Conservation (phyloP, 1,284 basidiomycete genomes). For the Clitocybe nebularis region DNA sequence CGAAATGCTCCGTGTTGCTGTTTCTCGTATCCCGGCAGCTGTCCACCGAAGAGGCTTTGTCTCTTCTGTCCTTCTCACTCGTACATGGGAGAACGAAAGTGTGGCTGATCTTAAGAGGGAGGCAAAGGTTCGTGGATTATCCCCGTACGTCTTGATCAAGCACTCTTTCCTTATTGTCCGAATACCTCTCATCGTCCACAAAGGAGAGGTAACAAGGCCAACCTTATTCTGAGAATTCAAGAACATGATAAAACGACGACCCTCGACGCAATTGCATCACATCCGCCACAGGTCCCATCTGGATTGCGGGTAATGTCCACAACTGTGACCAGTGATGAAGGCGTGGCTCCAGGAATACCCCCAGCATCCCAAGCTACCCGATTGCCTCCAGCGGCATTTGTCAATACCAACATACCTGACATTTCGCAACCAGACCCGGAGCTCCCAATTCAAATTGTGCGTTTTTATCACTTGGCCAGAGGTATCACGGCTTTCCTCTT, state of each 20-base stretch:
- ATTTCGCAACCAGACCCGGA: slow-evolving; percentile 40
- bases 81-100: slow-evolving; percentile 62
- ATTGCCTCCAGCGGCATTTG: slow-evolving; percentile 24
- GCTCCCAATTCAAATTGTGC: slow-evolving; percentile 54
- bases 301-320: slow-evolving; percentile 31
- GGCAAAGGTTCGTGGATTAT: slow-evolving; percentile 61
- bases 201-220: slow-evolving; percentile 59
- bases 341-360: slow-evolving; percentile 36
- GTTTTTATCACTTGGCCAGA: slow-evolving; percentile 28
- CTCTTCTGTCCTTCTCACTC: slow-evolving; percentile 64
- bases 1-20: slow-evolving; percentile 36
- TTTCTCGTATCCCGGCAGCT: slow-evolving; percentile 18
- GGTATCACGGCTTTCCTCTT: no score
- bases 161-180: slow-evolving; percentile 1
- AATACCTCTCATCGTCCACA: slow-evolving; percentile 6
- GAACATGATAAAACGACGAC: slow-evolving; percentile 38
- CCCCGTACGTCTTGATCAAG: slow-evolving; percentile 59
- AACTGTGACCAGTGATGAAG: slow-evolving; percentile 19
- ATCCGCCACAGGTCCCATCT: slow-evolving; percentile 13
- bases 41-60: slow-evolving; percentile 41
- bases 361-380: slow-evolving; percentile 20
- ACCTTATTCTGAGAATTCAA: slow-evolving; percentile 50
- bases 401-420: slow-evolving; percentile 57
- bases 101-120: slow-evolving; percentile 60
- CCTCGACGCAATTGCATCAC: slow-evolving; percentile 11